A percentile compares a stretch with the other conserved stretches of the same genome.
phyloP scores from a whole-genome alignment of 2,329 filamentous ascomycete genomes.

The Zelopaecilomyces penicillatus region DNA sequence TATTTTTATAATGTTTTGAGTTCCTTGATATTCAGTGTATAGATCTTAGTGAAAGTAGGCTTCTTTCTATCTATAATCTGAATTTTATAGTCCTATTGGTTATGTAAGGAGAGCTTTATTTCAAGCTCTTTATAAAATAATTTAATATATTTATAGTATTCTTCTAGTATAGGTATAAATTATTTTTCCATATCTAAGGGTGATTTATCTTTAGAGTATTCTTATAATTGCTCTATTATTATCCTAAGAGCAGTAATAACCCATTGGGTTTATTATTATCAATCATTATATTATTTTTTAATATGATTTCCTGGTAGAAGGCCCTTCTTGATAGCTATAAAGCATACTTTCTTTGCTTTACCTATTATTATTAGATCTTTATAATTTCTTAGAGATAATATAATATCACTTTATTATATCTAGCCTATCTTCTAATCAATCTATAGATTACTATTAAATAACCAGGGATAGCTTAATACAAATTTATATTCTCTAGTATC shows the following conservation, averaged over 20 bases:
- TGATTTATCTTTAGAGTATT: slow-evolving; percentile 1
- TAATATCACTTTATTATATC: neutral
- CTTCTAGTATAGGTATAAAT: slow-evolving; percentile 2
- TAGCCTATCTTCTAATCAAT: neutral
- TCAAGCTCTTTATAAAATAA: slow-evolving; percentile 6
- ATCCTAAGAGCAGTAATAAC: neutral
- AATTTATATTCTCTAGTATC: slow-evolving; percentile 1
- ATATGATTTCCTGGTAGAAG: neutral
- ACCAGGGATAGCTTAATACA: neutral
- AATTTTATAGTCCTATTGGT: slow-evolving; percentile 7
- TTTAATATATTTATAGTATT: slow-evolving; percentile 9
- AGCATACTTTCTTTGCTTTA: neutral
- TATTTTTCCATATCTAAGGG: neutral
- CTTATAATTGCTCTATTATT: neutral
- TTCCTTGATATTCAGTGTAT: slow-evolving; percentile 9
- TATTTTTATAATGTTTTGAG: slow-evolving; percentile 1
- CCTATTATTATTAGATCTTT: neutral
- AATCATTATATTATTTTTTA: neutral
- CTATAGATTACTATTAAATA: neutral
- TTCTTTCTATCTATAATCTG: slow-evolving; percentile 1
- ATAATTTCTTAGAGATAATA: neutral
- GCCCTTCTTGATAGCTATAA: neutral
- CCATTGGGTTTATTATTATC: neutral
- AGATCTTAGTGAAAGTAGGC: slow-evolving; percentile 1
- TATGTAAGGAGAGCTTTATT: slow-evolving; percentile 5